Evolutionary conservation across 164 flowering plant genomes (phyloP).

Genomic region (Piper longum): DNA sequence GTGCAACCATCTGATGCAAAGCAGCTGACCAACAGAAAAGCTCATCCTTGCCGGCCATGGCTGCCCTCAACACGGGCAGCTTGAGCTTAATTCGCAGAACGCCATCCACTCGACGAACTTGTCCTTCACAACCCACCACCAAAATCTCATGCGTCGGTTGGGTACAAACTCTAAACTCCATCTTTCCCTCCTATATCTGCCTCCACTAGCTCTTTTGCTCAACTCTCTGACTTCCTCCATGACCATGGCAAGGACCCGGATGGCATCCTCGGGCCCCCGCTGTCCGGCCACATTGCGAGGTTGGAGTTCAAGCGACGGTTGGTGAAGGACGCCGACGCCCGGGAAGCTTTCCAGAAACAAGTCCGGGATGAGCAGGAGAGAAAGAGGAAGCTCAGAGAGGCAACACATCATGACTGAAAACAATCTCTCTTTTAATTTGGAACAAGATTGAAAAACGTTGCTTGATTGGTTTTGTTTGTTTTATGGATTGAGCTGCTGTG

Average conservation of each 20-base stretch:
- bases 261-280: conserved; percentile 57
- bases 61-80: conserved; percentile 11
- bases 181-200: conserved; percentile 4
- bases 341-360: conserved; percentile 60
- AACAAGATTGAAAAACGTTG: too few species aligned
- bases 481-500: too few species aligned
- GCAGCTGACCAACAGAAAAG: not conserved
- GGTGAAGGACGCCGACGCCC: conserved; percentile 67
- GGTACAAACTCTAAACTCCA: conserved; percentile 19
- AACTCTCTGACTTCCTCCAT: not conserved
- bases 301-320: conserved; percentile 48
- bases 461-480: too few species aligned
- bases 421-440: not conserved
- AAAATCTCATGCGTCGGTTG: conserved; percentile 48
- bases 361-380: conserved; percentile 72
- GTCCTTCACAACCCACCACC: conserved; percentile 6
- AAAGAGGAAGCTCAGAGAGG: conserved; percentile 46
- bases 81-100: conserved; percentile 1
- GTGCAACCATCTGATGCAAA: too few species aligned
- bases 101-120: not conserved
- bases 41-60: conserved; percentile 6
- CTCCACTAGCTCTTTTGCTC: not conserved
- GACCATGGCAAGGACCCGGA: conserved; percentile 76
- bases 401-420: conserved; percentile 1
- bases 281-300: conserved; percentile 67